Percentiles rank a stretch among this genome's conserved stretches.
Conservation (phyloP, 441 rosid species). For the Pelargonium australe region DNA sequence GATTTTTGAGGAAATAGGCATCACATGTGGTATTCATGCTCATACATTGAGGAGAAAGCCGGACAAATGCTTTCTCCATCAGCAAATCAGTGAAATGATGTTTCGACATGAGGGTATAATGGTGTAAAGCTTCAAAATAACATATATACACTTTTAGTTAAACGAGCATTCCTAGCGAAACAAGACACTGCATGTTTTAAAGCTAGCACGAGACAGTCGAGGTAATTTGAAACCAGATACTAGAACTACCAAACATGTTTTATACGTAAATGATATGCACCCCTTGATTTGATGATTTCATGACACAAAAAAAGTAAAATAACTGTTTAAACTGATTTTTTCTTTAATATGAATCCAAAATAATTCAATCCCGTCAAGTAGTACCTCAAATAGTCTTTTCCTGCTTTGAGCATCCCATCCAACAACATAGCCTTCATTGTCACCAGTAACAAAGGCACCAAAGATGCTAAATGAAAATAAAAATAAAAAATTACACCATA, state of each 20-base stretch:
- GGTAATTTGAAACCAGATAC: neutral
- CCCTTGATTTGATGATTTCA: neutral
- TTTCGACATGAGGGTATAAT: neutral
- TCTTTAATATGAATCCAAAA: neutral
- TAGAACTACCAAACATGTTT: neutral
- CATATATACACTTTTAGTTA: neutral
- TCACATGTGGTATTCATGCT: no score
- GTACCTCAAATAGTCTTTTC: constrained; percentile 66
- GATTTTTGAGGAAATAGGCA: neutral
- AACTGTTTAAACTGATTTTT: neutral
- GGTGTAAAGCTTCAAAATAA: neutral
- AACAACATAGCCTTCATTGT: constrained; percentile 55
- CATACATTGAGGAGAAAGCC: neutral
- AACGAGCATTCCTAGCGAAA: neutral
- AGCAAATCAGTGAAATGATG: no score
- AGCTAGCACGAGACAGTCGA: neutral
- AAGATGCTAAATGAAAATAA: constrained; percentile 31
- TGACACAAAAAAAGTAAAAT: neutral
- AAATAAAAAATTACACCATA: neutral
- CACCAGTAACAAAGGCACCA: constrained; percentile 70
- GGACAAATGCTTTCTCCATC: no score
- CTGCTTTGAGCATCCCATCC: constrained; percentile 61
- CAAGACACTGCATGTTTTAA: neutral
- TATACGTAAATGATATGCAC: neutral
- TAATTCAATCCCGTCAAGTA: constrained; percentile 10